phyloP scores from a whole-genome alignment of 257 asterid genomes.

The Nemophila menziesii region DNA sequence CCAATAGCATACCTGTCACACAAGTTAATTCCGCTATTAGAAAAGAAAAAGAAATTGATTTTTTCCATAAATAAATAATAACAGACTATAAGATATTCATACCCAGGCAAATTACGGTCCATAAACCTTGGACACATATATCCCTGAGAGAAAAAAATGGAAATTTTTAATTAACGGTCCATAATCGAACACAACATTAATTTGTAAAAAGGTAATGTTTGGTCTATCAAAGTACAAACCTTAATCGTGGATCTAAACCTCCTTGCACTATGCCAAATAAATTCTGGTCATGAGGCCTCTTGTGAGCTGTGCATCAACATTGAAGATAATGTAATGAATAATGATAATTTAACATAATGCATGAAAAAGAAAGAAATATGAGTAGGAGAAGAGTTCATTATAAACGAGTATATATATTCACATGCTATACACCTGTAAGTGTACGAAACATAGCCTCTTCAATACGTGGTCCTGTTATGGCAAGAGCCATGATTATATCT shows the following conservation, averaged over 20 bases:
- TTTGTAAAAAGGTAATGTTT: not conserved
- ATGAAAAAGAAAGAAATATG: not conserved
- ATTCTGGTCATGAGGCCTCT: conserved; percentile 86
- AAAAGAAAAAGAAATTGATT: not conserved
- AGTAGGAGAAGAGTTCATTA: not conserved
- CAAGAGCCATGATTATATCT: conserved; percentile 97
- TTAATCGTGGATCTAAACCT: conserved; percentile 89
- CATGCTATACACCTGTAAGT: conserved; percentile 92
- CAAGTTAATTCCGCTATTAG: conserved; percentile 26
- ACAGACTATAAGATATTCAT: conserved; percentile 20
- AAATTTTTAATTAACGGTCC: conserved; percentile 3
- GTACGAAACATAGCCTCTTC: conserved; percentile 98
- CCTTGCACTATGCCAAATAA: conserved; percentile 98
- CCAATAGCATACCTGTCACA: conserved; percentile 96
- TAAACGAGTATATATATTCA: conserved; percentile 13
- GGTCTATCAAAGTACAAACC: too few relatives aligned
- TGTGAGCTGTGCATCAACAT: conserved; percentile 61
- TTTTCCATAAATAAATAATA: not conserved
- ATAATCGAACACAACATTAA: not conserved
- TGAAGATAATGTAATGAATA: not conserved
- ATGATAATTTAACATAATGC: conserved; percentile 5
- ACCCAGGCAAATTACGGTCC: conserved; percentile 95
- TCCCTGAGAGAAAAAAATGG: conserved; percentile 55
- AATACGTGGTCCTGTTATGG: conserved; percentile 91
- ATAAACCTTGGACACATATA: conserved; percentile 87